Evolutionary conservation across 306 rosid genomes (phyloP).

Genomic region (Aeschynomene evenia): DNA sequence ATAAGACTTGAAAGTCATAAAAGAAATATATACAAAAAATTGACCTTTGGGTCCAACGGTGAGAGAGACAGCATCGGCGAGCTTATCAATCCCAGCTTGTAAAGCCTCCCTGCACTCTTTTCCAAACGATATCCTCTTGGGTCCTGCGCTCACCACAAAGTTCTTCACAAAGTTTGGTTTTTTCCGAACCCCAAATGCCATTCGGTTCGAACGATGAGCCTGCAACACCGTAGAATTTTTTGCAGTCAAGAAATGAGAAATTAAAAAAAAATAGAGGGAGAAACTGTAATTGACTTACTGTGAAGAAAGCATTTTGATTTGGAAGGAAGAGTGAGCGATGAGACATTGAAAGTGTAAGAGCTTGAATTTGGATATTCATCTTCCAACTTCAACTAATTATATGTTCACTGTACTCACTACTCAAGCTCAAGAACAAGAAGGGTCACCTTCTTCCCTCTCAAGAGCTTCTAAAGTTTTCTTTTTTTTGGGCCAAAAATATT

Average conservation of each 20-base stretch:
- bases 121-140: slow-evolving; percentile 71
- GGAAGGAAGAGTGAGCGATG: slow-evolving; percentile 23
- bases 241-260: not conserved
- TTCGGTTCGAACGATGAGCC: slow-evolving; percentile 40
- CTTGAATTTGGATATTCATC: slow-evolving; percentile 8
- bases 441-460: no score
- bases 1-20: not conserved
- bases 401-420: no score
- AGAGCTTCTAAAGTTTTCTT: no score
- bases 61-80: slow-evolving; percentile 93
- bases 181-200: slow-evolving; percentile 39
- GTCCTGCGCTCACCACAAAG: slow-evolving; percentile 59
- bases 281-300: slow-evolving; percentile 30
- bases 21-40: not conserved
- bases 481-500: not conserved
- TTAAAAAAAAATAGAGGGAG: not conserved
- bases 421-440: no score
- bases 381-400: not conserved
- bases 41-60: slow-evolving; percentile 94
- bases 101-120: slow-evolving; percentile 67
- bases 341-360: slow-evolving; percentile 25
- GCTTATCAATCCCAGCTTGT: slow-evolving; percentile 83
- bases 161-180: slow-evolving; percentile 19
- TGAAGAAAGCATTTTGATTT: slow-evolving; percentile 32
- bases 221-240: slow-evolving; percentile 35